These are phyloP conservation scores for Neonectria sp. DNA, from an alignment of 2,329 filamentous ascomycete genomes.

Conservation along the genomic window DNA sequence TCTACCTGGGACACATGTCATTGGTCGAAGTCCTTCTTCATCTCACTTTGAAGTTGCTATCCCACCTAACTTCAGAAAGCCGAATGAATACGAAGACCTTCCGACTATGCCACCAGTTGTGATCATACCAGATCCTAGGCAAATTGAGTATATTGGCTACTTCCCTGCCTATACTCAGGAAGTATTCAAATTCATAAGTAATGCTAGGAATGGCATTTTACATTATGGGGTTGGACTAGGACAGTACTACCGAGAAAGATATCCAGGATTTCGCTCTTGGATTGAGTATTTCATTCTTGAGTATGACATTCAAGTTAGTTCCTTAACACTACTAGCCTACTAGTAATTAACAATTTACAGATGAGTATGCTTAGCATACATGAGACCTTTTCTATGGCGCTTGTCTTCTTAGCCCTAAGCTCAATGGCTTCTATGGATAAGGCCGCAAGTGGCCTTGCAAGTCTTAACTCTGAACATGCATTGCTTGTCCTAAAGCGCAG, in stretches of 20 bases:
- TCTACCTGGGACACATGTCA: background rate
- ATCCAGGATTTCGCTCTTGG: background rate
- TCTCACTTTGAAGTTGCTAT: background rate
- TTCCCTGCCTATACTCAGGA: background rate
- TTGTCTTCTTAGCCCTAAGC: background rate
- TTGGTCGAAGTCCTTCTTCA: background rate
- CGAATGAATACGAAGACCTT: background rate
- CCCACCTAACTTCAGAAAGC: background rate
- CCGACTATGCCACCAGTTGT: background rate
- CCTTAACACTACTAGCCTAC: background rate
- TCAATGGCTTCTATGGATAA: background rate
- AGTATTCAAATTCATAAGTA: background rate
- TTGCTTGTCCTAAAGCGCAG: background rate
- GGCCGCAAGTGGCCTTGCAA: background rate
- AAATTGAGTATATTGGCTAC: background rate
- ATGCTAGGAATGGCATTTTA: background rate
- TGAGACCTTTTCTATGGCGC: background rate
- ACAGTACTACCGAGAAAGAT: background rate
- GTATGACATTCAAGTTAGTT: background rate
- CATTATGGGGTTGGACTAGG: background rate
- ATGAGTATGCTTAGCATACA: background rate
- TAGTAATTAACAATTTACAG: background rate
- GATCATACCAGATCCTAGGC: background rate
- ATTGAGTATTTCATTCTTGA: background rate
- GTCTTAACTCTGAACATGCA: background rate